Conservation (phyloP, 805 yeast genomes). For the Zygoascus ofunaensis region DNA sequence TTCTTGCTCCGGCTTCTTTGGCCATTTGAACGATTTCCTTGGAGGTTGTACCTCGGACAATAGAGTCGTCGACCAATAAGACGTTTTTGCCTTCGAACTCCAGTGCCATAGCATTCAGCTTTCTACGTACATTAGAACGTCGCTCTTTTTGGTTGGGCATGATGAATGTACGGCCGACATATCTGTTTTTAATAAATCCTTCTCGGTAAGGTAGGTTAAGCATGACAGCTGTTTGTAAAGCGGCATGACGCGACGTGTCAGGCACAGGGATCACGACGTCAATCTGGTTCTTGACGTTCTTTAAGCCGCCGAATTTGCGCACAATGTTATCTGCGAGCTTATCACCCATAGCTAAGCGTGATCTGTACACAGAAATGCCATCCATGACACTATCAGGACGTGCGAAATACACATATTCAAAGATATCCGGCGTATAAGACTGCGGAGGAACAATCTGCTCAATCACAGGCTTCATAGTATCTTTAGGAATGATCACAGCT, state of each 20-base stretch:
- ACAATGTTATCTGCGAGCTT: slow-evolving; percentile 69
- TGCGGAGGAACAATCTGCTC: slow-evolving; percentile 74
- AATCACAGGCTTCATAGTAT: slow-evolving; percentile 62
- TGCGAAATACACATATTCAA: slow-evolving; percentile 96
- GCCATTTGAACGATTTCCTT: slow-evolving; percentile 97
- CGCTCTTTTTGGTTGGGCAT: slow-evolving; percentile 98
- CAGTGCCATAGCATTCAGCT: slow-evolving; percentile 90
- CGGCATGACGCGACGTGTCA: slow-evolving; percentile 94
- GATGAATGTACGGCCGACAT: slow-evolving; percentile 95
- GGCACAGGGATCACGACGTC: slow-evolving; percentile 98
- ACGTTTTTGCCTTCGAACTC: slow-evolving; percentile 84
- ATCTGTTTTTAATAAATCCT: slow-evolving; percentile 93
- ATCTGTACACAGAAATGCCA: slow-evolving; percentile 91
- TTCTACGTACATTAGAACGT: slow-evolving; percentile 85
- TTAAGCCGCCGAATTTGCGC: slow-evolving; percentile 34
- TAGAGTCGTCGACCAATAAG: slow-evolving; percentile 89
- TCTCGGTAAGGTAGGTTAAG: slow-evolving; percentile 83
- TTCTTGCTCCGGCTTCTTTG: slow-evolving; percentile 93
- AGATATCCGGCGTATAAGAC: slow-evolving; percentile 87
- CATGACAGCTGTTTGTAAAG: slow-evolving; percentile 80
- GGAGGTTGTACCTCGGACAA: slow-evolving; percentile 96
- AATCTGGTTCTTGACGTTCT: slow-evolving; percentile 45
- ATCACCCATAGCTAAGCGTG: slow-evolving; percentile 89
- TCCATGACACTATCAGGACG: slow-evolving; percentile 94
- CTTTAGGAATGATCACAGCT: slow-evolving; percentile 87